These are phyloP conservation scores for Apiospora pterosperma DNA, from an alignment of 2,329 filamentous ascomycete genomes.

Conservation along the genomic window DNA sequence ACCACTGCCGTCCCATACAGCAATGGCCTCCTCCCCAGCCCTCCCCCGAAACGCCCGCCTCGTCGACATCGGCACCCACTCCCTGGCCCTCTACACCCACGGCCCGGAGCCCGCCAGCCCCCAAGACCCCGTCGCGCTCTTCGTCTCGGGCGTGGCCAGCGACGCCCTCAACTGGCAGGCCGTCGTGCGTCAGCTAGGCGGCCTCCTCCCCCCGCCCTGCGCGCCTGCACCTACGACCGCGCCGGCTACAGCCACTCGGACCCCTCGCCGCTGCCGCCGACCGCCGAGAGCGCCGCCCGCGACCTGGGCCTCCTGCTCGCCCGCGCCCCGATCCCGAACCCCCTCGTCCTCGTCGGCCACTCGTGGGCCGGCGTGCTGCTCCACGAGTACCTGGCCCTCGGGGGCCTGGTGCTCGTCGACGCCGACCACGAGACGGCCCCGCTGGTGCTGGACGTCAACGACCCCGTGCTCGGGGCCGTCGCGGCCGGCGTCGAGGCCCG, in stretches of 20 bases:
- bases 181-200: constrained; percentile 1
- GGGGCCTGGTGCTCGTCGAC: constrained; percentile 6
- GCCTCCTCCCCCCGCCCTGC: no score
- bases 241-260: constrained; percentile 6
- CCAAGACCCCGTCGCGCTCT: constrained; percentile 3
- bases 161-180: constrained; percentile 8
- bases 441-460: constrained; percentile 5
- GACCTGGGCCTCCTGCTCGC: constrained; percentile 3
- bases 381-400: constrained; percentile 6
- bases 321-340: constrained; percentile 1
- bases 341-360: constrained; percentile 3
- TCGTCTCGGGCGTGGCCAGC: constrained; percentile 7
- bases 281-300: constrained; percentile 4
- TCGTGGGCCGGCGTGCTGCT: constrained; percentile 7
- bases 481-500: constrained; percentile 12
- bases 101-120: no score
- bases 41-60: no score
- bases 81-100: no score
- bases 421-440: constrained; percentile 10
- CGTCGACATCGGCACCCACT: no score
- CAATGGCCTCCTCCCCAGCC: not conserved
- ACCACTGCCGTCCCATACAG: no score
- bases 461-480: constrained; percentile 10
- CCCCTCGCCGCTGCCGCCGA: constrained; percentile 1
- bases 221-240: constrained; percentile 8